Evolutionary conservation across 2,329 filamentous ascomycete species (phyloP).

Genomic region (Colletotrichum liriopes): DNA sequence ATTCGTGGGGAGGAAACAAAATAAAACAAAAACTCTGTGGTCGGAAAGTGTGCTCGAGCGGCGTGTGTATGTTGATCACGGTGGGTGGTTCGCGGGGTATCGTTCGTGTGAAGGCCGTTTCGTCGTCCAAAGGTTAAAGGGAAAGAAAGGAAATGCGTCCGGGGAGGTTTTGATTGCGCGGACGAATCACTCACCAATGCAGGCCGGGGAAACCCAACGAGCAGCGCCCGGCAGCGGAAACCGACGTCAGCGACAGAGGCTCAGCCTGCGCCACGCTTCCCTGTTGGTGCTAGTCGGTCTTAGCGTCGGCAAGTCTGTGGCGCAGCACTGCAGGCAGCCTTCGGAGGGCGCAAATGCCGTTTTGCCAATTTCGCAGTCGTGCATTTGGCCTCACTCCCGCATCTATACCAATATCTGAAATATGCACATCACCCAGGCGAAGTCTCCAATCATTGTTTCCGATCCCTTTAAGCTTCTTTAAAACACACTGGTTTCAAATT

Average conservation of each 20-base stretch:
- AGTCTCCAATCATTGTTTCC: not conserved
- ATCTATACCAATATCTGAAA: not conserved
- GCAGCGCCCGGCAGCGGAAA: conserved; percentile 30
- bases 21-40: not conserved
- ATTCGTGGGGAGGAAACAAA: not conserved
- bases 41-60: not conserved
- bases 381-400: not conserved
- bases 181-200: conserved; percentile 35
- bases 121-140: conserved; percentile 36
- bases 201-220: conserved; percentile 36
- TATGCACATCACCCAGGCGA: conserved; percentile 1
- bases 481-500: not conserved
- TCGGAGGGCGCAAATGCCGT: conserved; percentile 1
- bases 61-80: conserved; percentile 11
- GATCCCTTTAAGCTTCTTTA: conserved; percentile 2
- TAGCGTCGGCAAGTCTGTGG: conserved; percentile 24
- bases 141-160: conserved; percentile 13
- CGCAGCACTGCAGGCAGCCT: conserved; percentile 28
- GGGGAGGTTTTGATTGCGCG: conserved; percentile 38
- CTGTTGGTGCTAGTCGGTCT: conserved; percentile 1
- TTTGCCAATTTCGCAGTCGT: not conserved
- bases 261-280: conserved; percentile 30
- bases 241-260: conserved; percentile 46
- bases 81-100: conserved; percentile 29
- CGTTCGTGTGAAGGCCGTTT: conserved; percentile 26